Evolutionary conservation across 257 asterid species (phyloP).

Genomic region (Rubia yunnanensis): DNA sequence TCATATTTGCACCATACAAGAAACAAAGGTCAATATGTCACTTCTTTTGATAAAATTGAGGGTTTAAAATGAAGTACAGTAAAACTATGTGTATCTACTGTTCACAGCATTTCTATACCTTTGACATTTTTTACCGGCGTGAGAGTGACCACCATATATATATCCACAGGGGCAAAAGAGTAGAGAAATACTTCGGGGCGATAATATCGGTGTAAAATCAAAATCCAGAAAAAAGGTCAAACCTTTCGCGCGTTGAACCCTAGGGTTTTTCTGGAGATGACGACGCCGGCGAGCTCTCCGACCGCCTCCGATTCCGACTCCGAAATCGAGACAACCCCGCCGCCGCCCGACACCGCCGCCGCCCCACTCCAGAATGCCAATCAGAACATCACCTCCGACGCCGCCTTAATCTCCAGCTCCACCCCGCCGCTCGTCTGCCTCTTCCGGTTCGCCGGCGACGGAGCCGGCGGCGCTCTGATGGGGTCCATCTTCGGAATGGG

Average conservation of each 20-base stretch:
- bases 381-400: constrained; percentile 29
- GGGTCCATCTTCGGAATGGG: constrained; percentile 82
- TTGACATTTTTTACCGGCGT: too few relatives aligned
- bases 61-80: too few relatives aligned
- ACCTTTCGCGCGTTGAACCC: constrained; percentile 3
- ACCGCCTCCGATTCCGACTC: constrained; percentile 44
- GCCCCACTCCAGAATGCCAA: constrained; percentile 7
- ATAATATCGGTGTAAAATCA: background rate
- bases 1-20: too few relatives aligned
- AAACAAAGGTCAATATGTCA: too few relatives aligned
- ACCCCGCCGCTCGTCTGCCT: constrained; percentile 65
- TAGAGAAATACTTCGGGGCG: too few relatives aligned
- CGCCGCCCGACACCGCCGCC: constrained; percentile 6
- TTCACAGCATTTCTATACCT: too few relatives aligned
- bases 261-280: constrained; percentile 47
- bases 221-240: background rate
- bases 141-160: too few relatives aligned
- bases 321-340: constrained; percentile 30
- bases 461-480: constrained; percentile 69
- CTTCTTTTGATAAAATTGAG: too few relatives aligned
- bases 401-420: constrained; percentile 32
- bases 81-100: too few relatives aligned
- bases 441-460: constrained; percentile 57
- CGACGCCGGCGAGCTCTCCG: constrained; percentile 39
- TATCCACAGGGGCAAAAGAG: too few relatives aligned